Evolutionary conservation across 1,284 basidiomycete genomes (phyloP).

Genomic region (Irpex sp.): DNA sequence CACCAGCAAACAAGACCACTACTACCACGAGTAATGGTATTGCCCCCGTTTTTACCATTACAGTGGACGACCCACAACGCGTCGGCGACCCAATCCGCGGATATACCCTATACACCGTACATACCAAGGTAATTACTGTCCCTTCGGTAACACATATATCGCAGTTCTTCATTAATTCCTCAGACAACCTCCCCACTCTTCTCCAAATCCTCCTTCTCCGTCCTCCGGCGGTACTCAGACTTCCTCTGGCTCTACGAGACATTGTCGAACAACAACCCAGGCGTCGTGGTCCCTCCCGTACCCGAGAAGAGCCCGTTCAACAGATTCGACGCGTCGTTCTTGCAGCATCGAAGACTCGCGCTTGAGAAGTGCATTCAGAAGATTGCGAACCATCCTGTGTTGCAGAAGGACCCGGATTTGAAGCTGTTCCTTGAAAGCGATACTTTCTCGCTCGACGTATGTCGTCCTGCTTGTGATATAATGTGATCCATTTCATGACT

Average conservation of each 20-base stretch:
- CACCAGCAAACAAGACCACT: slow-evolving; percentile 18
- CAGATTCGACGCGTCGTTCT: slow-evolving; percentile 85
- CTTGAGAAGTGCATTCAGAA: slow-evolving; percentile 87
- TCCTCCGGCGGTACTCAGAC: slow-evolving; percentile 92
- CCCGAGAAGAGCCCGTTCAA: slow-evolving; percentile 94
- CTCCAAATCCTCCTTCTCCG: slow-evolving; percentile 80
- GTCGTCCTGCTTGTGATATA: slow-evolving; percentile 23
- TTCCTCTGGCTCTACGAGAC: slow-evolving; percentile 97
- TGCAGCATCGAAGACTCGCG: slow-evolving; percentile 76
- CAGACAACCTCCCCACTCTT: slow-evolving; percentile 82
- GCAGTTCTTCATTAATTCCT: background rate
- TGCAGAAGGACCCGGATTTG: slow-evolving; percentile 80
- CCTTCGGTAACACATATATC: background rate
- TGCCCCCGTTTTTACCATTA: slow-evolving; percentile 68
- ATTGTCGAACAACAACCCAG: slow-evolving; percentile 88
- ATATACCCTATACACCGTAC: slow-evolving; percentile 93
- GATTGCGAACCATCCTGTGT: slow-evolving; percentile 81
- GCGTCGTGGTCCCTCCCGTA: slow-evolving; percentile 93
- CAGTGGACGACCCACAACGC: slow-evolving; percentile 89
- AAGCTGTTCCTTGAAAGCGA: slow-evolving; percentile 87
- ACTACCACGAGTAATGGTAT: slow-evolving; percentile 26
- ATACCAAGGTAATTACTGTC: slow-evolving; percentile 60
- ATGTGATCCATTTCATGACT: background rate
- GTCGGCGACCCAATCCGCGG: slow-evolving; percentile 89
- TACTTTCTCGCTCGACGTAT: slow-evolving; percentile 74